These are phyloP conservation scores for Neoscytalidium dimidiatum DNA, from an alignment of 2,329 filamentous ascomycete genomes.

Conservation along the genomic window DNA sequence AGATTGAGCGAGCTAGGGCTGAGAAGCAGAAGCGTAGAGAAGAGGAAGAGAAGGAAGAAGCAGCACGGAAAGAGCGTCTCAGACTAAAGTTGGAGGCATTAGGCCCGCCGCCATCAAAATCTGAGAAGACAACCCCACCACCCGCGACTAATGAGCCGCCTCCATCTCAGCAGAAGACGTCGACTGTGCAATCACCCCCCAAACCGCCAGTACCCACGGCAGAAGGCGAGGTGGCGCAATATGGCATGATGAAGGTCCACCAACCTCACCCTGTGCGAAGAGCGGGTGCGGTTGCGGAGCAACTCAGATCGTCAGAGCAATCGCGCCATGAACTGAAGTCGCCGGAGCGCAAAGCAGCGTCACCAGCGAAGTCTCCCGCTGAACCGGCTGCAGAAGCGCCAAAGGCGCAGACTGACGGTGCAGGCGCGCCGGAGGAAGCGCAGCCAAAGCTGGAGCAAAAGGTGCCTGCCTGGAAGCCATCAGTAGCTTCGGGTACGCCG, in stretches of 20 bases:
- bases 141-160: conserved; percentile 2
- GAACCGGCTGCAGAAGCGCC: neutral
- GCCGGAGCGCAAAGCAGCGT: conserved; percentile 9
- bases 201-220: conserved; percentile 61
- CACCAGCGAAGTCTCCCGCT: conserved; percentile 1
- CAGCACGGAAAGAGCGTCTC: conserved; percentile 70
- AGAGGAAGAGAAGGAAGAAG: conserved; percentile 71
- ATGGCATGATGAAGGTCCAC: conserved; percentile 64
- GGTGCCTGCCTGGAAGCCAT: conserved; percentile 40
- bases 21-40: conserved; percentile 65
- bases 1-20: conserved; percentile 66
- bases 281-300: conserved; percentile 18
- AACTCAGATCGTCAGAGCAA: conserved; percentile 2
- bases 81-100: conserved; percentile 71
- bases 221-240: conserved; percentile 59
- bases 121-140: conserved; percentile 11
- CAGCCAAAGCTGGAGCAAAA: conserved; percentile 44
- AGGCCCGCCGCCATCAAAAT: conserved; percentile 55
- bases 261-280: conserved; percentile 54
- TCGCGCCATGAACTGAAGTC: conserved; percentile 7
- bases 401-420: neutral
- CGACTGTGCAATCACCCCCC: conserved; percentile 43
- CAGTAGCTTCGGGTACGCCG: neutral
- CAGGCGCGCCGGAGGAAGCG: conserved; percentile 47
- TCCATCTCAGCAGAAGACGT: conserved; percentile 38